These are phyloP conservation scores for Patellaria atrata DNA, from an alignment of 495 filamentous ascomycete species.

Conservation along the genomic window DNA sequence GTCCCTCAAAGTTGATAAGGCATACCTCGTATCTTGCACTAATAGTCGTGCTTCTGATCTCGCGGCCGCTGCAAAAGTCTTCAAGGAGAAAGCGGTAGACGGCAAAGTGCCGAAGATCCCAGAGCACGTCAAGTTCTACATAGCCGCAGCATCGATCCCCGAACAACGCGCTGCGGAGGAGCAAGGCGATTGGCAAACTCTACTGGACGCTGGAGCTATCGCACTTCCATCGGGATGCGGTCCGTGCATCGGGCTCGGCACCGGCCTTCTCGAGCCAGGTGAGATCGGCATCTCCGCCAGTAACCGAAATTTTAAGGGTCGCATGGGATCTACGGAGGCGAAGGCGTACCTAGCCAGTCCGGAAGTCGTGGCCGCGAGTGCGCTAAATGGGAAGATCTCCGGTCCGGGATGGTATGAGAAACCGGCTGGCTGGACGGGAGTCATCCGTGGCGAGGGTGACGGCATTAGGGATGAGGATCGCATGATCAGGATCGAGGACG, in stretches of 20 bases:
- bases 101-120: constrained; percentile 60
- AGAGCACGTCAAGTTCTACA: constrained; percentile 70
- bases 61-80: constrained; percentile 69
- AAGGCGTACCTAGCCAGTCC: constrained; percentile 83
- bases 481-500: constrained; percentile 47
- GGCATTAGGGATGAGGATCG: constrained; percentile 46
- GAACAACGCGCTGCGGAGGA: constrained; percentile 73
- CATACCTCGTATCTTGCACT: constrained; percentile 85
- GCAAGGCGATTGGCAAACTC: constrained; percentile 72
- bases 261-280: constrained; percentile 66
- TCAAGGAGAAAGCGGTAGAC: constrained; percentile 54
- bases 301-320: constrained; percentile 89
- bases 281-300: constrained; percentile 81
- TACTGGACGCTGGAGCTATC: constrained; percentile 67
- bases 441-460: constrained; percentile 56
- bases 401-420: constrained; percentile 71
- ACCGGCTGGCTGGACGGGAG: constrained; percentile 50
- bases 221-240: constrained; percentile 69
- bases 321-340: constrained; percentile 73
- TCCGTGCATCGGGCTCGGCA: constrained; percentile 81
- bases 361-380: constrained; percentile 83
- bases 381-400: constrained; percentile 58
- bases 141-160: constrained; percentile 69
- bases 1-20: constrained; percentile 66
- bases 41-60: constrained; percentile 78